Evolutionary conservation across 2,329 filamentous ascomycete genomes (phyloP).

Genomic region (Ophiocordyceps camponoti-leonardi): DNA sequence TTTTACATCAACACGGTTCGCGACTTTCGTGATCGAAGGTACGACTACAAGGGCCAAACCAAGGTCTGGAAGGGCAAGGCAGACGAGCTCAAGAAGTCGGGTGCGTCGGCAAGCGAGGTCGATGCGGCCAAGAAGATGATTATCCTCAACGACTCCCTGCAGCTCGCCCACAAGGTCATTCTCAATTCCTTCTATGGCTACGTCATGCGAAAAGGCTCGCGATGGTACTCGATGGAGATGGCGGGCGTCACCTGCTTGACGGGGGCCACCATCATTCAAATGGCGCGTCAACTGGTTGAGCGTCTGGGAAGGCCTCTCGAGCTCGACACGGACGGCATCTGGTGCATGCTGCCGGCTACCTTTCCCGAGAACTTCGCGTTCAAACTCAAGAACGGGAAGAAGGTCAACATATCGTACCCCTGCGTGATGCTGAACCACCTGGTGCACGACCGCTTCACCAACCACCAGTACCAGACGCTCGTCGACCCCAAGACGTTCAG

Average conservation of each 20-base stretch:
- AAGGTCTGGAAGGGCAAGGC: constrained; percentile 99
- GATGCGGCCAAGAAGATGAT: constrained; percentile 99
- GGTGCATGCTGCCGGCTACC: constrained; percentile 93
- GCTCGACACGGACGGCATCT: constrained; percentile 96
- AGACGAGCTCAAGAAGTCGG: constrained; percentile 66
- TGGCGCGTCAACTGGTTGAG: constrained; percentile 86
- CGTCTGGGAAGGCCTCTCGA: constrained; percentile 84
- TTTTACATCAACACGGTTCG: constrained; percentile 96
- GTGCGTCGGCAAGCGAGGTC: constrained; percentile 58
- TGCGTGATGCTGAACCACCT: constrained; percentile 98
- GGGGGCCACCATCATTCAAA: constrained; percentile 89
- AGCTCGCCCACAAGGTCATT: constrained; percentile 97
- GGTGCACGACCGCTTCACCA: constrained; percentile 87
- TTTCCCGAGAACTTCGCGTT: constrained; percentile 96
- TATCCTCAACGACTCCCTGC: constrained; percentile 82
- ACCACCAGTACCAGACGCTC: constrained; percentile 91
- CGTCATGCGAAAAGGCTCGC: constrained; percentile 96
- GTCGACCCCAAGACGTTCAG: constrained; percentile 63
- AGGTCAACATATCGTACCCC: constrained; percentile 88
- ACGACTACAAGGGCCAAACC: constrained; percentile 96
- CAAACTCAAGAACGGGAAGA: constrained; percentile 90
- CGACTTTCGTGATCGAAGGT: constrained; percentile 89
- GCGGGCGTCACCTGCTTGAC: constrained; percentile 95
- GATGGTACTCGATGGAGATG: constrained; percentile 99
- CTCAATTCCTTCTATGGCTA: constrained; percentile 98